These are phyloP conservation scores for Candida endomychidarum DNA, from an alignment of 805 yeast species.

Conservation along the genomic window DNA sequence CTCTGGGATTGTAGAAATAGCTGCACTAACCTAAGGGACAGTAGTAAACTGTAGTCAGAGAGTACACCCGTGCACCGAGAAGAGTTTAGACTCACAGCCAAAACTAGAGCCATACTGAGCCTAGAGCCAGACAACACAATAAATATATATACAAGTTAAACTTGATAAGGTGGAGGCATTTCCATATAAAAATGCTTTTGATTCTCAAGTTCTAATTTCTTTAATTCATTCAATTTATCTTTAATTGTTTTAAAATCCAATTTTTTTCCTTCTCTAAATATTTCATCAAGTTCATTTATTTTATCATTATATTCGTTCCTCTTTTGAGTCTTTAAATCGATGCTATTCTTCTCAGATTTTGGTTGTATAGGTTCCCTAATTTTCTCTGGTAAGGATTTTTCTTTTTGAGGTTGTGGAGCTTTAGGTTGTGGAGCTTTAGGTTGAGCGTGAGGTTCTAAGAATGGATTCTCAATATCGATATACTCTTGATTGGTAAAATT, in stretches of 20 bases:
- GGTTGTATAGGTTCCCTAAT: not conserved
- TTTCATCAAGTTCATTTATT: conserved; percentile 10
- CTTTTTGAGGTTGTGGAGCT: too few species aligned
- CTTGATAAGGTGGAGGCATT: conserved; percentile 30
- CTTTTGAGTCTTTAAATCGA: not conserved
- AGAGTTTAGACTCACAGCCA: too few species aligned
- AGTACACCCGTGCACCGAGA: too few species aligned
- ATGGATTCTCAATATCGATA: conserved; percentile 3
- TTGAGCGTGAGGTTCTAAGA: conserved; percentile 2
- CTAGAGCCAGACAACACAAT: too few species aligned
- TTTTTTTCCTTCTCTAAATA: not conserved
- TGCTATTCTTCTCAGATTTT: not conserved
- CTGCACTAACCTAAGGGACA: too few species aligned
- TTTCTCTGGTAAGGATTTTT: too few species aligned
- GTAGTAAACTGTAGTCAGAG: too few species aligned
- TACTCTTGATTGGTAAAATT: conserved; percentile 31
- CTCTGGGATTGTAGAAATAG: too few species aligned
- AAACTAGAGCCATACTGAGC: too few species aligned
- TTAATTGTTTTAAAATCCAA: conserved; percentile 20
- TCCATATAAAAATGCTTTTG: conserved; percentile 14
- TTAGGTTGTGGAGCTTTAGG: not conserved
- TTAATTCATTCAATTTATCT: conserved; percentile 19
- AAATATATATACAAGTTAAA: conserved; percentile 9
- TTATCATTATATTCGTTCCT: conserved; percentile 8
- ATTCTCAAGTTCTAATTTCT: conserved; percentile 9